Evolutionary conservation across 345 rosid species (phyloP).

Genomic region (Reutealis trisperma): DNA sequence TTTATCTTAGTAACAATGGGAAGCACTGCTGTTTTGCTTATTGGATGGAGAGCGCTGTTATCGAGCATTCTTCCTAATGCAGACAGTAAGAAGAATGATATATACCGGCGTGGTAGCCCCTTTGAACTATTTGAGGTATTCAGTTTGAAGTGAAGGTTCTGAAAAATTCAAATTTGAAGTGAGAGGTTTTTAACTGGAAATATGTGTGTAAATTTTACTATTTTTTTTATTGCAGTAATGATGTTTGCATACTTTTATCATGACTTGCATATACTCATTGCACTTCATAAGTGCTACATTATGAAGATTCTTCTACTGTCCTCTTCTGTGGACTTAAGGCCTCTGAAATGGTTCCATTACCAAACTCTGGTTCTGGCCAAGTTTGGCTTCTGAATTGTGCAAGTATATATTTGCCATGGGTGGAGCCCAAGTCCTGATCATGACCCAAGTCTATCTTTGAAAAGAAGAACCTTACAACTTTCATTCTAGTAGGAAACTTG

Average conservation of each 20-base stretch:
- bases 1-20: constrained; percentile 72
- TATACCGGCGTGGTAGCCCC: constrained; percentile 71
- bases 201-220: not conserved
- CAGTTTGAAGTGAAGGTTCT: constrained; percentile 4
- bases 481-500: no score
- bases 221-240: not conserved
- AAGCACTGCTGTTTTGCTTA: constrained; percentile 66
- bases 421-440: no score
- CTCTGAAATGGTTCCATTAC: no score
- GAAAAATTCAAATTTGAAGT: not conserved
- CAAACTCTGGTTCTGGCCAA: not conserved
- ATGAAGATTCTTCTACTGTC: not conserved
- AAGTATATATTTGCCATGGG: no score
- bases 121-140: constrained; percentile 90
- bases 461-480: no score
- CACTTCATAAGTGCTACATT: not conserved
- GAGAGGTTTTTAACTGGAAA: not conserved
- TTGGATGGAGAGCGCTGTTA: constrained; percentile 69
- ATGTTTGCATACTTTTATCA: not conserved
- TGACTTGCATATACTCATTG: not conserved
- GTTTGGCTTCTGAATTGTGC: not conserved
- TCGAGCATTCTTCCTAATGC: constrained; percentile 52
- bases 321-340: not conserved
- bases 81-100: constrained; percentile 65
- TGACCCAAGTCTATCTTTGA: no score